These are phyloP conservation scores for Cotoneaster glaucophyllus DNA, from an alignment of 306 rosid species.

Conservation along the genomic window DNA sequence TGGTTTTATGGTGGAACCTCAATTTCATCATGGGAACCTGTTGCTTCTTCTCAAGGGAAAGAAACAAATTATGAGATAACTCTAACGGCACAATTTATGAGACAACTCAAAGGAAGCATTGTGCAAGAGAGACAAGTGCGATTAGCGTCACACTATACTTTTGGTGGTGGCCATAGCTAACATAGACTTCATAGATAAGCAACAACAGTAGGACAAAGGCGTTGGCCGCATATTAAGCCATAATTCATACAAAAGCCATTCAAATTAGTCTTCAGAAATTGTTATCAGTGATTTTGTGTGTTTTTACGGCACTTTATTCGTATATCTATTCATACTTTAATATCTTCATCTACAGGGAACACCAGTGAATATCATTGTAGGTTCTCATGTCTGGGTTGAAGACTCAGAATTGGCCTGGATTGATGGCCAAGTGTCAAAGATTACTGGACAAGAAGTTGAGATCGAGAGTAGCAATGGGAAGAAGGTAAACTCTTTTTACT, in stretches of 20 bases:
- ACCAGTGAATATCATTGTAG: constrained; percentile 79
- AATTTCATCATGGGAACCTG: not conserved
- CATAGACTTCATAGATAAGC: not conserved
- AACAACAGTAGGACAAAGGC: not conserved
- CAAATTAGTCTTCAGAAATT: not conserved
- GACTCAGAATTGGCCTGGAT: constrained; percentile 66
- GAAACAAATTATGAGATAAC: not conserved
- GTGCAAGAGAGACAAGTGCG: not conserved
- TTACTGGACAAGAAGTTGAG: constrained; percentile 69
- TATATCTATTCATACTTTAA: constrained; percentile 9
- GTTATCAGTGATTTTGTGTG: not conserved
- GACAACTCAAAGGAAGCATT: not conserved
- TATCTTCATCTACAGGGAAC: constrained; percentile 64
- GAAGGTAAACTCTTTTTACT: constrained; percentile 32
- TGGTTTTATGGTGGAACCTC: too few relatives aligned
- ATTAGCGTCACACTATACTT: not conserved
- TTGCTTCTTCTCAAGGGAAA: not conserved
- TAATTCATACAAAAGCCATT: not conserved
- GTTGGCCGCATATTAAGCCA: not conserved
- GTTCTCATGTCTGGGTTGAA: constrained; percentile 91
- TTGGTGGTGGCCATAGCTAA: not conserved
- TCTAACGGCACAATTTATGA: not conserved
- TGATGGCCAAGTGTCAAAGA: constrained; percentile 75
- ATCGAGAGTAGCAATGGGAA: constrained; percentile 57
- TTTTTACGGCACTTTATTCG: not conserved